Base-by-base conservation (phyloP, 2,329 filamentous ascomycete species). In the Juglanconis juglandina region DNA sequence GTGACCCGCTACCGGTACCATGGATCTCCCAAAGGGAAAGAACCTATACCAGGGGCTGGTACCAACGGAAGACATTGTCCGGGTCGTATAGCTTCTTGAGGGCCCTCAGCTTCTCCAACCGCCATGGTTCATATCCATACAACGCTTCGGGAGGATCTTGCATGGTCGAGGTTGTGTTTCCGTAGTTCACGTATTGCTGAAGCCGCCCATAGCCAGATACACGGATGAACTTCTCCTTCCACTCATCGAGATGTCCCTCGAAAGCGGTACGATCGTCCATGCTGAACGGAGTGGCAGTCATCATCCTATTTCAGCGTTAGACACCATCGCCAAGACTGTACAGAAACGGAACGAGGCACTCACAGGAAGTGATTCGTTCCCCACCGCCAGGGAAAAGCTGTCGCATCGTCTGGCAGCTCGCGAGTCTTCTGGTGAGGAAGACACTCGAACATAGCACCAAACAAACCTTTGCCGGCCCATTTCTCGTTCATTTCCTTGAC, bases 141-240 rank as follows among this genome's bases (percentile, higher is more conserved):
- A 56, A 34, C 8, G 54, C 54, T n/a, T 56, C 54, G 1, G 35
- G 46, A 13, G 54, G 54, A 33, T 56, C 54, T 3, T 9, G 24
- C 34, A 50, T 33, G 13, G 54, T 56, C 6, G 54, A 56, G 3
- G 54, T 56, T 7, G 54, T 56, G 35, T 56, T 56, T 1, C 54
- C 54, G 8, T 56, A 56, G 24, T 56, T 56, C 4, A 56, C 54
- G 24, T 56, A 56, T 41, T 56, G 54, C 9, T 56, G 54, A 14
- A 56, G 46, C 17, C 54, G 13, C 6, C 54, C 54, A 30, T 56
- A 56, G 2, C 54, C 54, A 3, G 54, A 56, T 1, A 49, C 44
- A 1, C 1, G 0, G 6, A 56, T 50, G 17, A 50, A 56, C 11
- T 50, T 7, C 5, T 17, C 41, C 34, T 56, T 56, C 54, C 54